Percentiles rank a stretch among this genome's conserved stretches.
Conservation (phyloP, 2,329 filamentous ascomycete genomes). For the Claviceps fusiformis region DNA sequence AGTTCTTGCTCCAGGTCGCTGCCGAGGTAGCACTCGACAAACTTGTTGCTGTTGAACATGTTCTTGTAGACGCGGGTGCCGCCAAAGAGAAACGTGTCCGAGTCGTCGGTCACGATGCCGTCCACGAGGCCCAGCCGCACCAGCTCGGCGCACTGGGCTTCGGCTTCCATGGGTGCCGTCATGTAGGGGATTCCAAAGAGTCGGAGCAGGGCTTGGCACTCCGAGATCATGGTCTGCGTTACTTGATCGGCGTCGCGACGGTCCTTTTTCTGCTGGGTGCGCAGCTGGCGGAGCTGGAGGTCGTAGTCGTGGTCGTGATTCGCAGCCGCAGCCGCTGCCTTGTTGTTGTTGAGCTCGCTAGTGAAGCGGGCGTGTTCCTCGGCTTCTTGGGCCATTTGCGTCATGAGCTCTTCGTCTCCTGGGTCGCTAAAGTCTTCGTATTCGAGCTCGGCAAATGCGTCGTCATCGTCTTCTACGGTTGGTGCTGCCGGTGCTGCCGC, state of each 20-base stretch:
- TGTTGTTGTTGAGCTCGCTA: constrained; percentile 69
- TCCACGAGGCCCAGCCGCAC: constrained; percentile 80
- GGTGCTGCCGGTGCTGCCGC: background rate
- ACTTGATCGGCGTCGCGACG: constrained; percentile 93
- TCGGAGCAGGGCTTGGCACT: constrained; percentile 80
- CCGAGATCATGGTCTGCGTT: constrained; percentile 86
- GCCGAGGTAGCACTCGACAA: constrained; percentile 86
- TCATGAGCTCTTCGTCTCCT: constrained; percentile 81
- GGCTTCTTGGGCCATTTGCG: constrained; percentile 75
- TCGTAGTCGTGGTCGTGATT: constrained; percentile 70
- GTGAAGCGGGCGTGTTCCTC: constrained; percentile 92
- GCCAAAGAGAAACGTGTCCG: constrained; percentile 91
- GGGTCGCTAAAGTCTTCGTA: constrained; percentile 69
- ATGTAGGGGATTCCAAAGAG: constrained; percentile 94
- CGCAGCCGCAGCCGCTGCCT: constrained; percentile 39
- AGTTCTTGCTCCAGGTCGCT: constrained; percentile 80
- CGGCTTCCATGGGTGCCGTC: constrained; percentile 96
- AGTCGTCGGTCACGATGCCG: constrained; percentile 95
- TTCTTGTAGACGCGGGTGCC: constrained; percentile 97
- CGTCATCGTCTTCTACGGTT: constrained; percentile 11
- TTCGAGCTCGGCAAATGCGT: constrained; percentile 43
- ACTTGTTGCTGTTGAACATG: constrained; percentile 98
- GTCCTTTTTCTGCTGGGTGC: constrained; percentile 93
- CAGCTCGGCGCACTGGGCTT: constrained; percentile 91
- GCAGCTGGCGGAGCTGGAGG: constrained; percentile 69